Evolutionary conservation across 2,329 filamentous ascomycete species (phyloP).

Genomic region (Trichocomaceae sp.): DNA sequence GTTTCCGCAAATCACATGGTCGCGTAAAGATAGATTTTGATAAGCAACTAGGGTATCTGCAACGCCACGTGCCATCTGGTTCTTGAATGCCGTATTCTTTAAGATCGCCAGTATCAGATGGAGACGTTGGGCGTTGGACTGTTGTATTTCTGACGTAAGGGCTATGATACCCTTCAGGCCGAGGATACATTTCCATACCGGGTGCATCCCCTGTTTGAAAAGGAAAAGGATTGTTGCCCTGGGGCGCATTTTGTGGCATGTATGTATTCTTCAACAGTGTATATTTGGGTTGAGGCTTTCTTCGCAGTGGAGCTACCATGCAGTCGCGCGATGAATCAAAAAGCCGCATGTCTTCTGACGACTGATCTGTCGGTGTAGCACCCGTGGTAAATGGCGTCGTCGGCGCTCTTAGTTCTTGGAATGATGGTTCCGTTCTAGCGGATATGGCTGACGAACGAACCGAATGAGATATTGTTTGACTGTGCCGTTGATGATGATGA

Average conservation of each 20-base stretch:
- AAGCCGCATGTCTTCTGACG: too few relatives aligned
- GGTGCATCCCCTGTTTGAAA: background rate
- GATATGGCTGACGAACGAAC: too few relatives aligned
- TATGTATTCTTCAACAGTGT: background rate
- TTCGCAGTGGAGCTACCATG: too few relatives aligned
- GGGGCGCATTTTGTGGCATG: background rate
- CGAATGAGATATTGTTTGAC: too few relatives aligned
- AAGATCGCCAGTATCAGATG: conserved; percentile 14
- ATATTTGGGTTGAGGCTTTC: too few relatives aligned
- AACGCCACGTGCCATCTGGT: conserved; percentile 47
- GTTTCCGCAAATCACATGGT: conserved; percentile 57
- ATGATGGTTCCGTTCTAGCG: too few relatives aligned
- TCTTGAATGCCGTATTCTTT: conserved; percentile 28
- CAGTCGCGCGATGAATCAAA: too few relatives aligned
- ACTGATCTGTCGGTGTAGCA: too few relatives aligned
- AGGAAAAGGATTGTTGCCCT: background rate
- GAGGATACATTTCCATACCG: background rate
- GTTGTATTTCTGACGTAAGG: background rate
- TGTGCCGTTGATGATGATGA: too few relatives aligned
- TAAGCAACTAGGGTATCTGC: conserved; percentile 53
- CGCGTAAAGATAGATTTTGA: conserved; percentile 53
- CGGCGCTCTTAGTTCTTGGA: too few relatives aligned
- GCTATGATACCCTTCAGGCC: background rate
- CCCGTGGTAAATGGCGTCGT: too few relatives aligned
- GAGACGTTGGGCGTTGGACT: background rate